Percentiles rank a stretch among this genome's conserved stretches.
These are phyloP conservation scores for Lichtheimia ornata DNA, from an alignment of 371 early-diverging fungal genomes.

Conservation along the genomic window DNA sequence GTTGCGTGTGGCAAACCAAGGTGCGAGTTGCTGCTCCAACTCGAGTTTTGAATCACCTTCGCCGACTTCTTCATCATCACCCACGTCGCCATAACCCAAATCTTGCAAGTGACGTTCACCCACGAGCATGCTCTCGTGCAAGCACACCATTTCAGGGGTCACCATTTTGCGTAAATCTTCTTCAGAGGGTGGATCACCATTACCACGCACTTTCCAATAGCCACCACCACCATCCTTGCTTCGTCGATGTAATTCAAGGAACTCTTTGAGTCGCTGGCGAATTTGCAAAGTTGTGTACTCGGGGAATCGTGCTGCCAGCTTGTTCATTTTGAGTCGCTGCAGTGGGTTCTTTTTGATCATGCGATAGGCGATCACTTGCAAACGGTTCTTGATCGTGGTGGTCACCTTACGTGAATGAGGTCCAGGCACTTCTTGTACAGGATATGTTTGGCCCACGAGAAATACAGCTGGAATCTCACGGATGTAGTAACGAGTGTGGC, in stretches of 20 bases:
- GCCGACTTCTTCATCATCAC: conserved; percentile 66
- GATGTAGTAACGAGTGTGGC: conserved; percentile 78
- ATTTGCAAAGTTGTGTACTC: conserved; percentile 86
- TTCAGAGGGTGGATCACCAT: conserved; percentile 81
- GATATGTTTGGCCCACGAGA: conserved; percentile 97
- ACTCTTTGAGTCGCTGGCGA: conserved; percentile 92
- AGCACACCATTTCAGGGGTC: conserved; percentile 98
- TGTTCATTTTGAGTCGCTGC: conserved; percentile 74
- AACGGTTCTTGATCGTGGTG: conserved; percentile 87
- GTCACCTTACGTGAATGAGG: conserved; percentile 98
- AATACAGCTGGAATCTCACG: conserved; percentile 87
- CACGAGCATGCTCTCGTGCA: conserved; percentile 96
- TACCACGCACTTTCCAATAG: conserved; percentile 92
- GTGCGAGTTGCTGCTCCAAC: conserved; percentile 93
- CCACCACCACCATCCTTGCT: conserved; percentile 79
- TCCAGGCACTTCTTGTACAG: conserved; percentile 94
- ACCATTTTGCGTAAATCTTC: conserved; percentile 94
- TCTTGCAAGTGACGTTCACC: conserved; percentile 96
- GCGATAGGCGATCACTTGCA: conserved; percentile 92
- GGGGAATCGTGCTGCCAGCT: conserved; percentile 78
- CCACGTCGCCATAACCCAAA: conserved; percentile 80
- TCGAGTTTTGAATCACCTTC: conserved; percentile 78
- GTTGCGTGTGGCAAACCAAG: conserved; percentile 97
- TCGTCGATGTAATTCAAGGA: conserved; percentile 93
- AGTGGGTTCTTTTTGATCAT: conserved; percentile 80